Percentiles rank a stretch among this genome's conserved stretches.
Conservation (phyloP, 129 eudicot species). For the Daucus carota region DNA sequence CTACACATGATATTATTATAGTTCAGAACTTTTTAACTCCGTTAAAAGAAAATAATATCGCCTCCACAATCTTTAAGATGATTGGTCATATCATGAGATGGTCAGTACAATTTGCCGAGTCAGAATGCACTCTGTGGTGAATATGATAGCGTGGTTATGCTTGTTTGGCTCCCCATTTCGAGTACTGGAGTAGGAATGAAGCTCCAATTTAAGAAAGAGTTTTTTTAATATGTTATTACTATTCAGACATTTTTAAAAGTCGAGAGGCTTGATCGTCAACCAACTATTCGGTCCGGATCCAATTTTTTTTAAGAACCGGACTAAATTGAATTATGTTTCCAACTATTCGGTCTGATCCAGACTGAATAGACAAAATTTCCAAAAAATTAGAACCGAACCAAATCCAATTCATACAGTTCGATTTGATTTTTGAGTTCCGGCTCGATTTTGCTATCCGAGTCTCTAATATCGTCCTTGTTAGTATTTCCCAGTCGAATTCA, state of each 20-base stretch:
- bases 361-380: too few relatives aligned
- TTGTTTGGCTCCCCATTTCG: not conserved
- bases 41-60: not conserved
- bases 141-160: not conserved
- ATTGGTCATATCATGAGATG: constrained; percentile 1
- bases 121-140: constrained; percentile 20
- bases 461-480: not conserved
- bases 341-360: too few relatives aligned
- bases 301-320: too few relatives aligned
- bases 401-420: too few relatives aligned
- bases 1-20: not conserved
- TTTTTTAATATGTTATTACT: not conserved
- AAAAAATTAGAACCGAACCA: too few relatives aligned
- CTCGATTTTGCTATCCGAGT: too few relatives aligned
- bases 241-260: not conserved
- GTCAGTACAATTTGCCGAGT: constrained; percentile 17
- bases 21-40: not conserved
- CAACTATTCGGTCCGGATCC: too few relatives aligned
- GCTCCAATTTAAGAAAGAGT: not conserved
- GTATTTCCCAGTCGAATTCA: not conserved
- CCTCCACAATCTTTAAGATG: not conserved
- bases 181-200: not conserved
- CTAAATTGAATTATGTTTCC: too few relatives aligned
- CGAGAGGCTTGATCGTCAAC: not conserved
- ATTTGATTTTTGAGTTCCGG: too few relatives aligned